Evolutionary conservation across 2,329 filamentous ascomycete species (phyloP), one percentile per base, ranked within the genome.

Genomic region (Parascedosporium putredinis): DNA sequence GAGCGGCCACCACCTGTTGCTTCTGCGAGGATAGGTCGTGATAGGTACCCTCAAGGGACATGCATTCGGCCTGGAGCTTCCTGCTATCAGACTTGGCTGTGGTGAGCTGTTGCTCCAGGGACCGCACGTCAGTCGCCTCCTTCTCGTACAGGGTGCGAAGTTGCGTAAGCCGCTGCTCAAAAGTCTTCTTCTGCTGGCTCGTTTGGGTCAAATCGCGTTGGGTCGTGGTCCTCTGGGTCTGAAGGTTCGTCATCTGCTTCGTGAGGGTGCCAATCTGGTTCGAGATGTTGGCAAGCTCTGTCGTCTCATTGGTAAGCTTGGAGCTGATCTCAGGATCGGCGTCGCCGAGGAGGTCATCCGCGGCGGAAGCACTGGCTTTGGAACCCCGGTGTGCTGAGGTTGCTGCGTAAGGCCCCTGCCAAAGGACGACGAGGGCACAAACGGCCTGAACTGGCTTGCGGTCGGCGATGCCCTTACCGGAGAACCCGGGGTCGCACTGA

Each of bases 171-270:
- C 93, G 84, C 56, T 86, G 75, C 69, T 98, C 93, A 56, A 98
- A 91, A 61, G 95, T 91, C 58, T 86, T 84, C 71, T 96, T 97
- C 64, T 97, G 90, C 10, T 83, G 81, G 47, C 77, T 87, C 27
- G 86, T 83, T 60, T 90, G 87, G 53, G 78, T 86, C 47, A 97
- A 70, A 52, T 95, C 88, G 55, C 84, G 84, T 64, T 96, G 89
- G 0, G 86, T 85, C 2, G 80, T 79, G 4, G 73, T 78, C 55
- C 89, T 84, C 67, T 95, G 91, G 29, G 76, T 80, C 63, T 95
- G 88, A 2, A 95, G 85, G 57, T 91, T 88, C 62, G 95, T 88
- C 81, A 95, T 95, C 68, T 98, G 89, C 61, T 84, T 94, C 0
- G 90, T 86, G 50, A 98, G 69, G 2, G 86, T 91, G 27, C 88